phyloP scores from a whole-genome alignment of 352 stramenopile species.

The Phytopythium montanum region DNA sequence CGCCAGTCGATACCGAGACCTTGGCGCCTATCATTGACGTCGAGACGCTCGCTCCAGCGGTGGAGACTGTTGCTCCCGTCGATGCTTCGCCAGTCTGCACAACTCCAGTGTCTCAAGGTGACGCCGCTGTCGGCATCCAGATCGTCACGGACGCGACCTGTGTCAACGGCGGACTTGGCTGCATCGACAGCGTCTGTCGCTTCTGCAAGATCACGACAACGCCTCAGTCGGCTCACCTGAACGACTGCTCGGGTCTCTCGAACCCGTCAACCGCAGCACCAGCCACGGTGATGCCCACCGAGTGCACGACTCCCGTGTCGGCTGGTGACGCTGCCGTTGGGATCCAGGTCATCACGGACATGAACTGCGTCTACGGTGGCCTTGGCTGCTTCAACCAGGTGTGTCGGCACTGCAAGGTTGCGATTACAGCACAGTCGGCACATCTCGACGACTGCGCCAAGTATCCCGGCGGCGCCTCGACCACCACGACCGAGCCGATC shows the following conservation, averaged over 20 bases:
- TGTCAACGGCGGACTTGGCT: constrained; percentile 25
- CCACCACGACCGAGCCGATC: background rate
- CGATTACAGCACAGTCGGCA: constrained; percentile 9
- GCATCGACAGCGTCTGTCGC: constrained; percentile 32
- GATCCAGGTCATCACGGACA: constrained; percentile 31
- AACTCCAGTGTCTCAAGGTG: constrained; percentile 13
- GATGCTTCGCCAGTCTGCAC: background rate
- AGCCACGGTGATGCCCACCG: background rate
- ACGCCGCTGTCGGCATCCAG: constrained; percentile 21
- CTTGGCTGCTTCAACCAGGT: constrained; percentile 14
- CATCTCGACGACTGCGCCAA: constrained; percentile 15
- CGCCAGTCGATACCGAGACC: background rate
- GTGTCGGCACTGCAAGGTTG: constrained; percentile 19
- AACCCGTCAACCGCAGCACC: background rate
- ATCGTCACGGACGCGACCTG: constrained; percentile 25
- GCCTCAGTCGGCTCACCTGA: background rate
- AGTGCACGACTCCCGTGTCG: constrained; percentile 12
- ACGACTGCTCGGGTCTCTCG: background rate
- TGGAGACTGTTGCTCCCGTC: background rate
- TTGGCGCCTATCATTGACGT: background rate
- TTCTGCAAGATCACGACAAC: constrained; percentile 26
- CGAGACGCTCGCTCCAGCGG: background rate
- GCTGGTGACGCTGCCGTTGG: constrained; percentile 28
- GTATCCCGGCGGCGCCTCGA: background rate
- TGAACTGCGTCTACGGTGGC: constrained; percentile 14